A percentile compares a stretch with the other conserved stretches of the same genome.
phyloP scores from a whole-genome alignment of 1,139 yeast genomes.

The Kodamaea sp. region DNA sequence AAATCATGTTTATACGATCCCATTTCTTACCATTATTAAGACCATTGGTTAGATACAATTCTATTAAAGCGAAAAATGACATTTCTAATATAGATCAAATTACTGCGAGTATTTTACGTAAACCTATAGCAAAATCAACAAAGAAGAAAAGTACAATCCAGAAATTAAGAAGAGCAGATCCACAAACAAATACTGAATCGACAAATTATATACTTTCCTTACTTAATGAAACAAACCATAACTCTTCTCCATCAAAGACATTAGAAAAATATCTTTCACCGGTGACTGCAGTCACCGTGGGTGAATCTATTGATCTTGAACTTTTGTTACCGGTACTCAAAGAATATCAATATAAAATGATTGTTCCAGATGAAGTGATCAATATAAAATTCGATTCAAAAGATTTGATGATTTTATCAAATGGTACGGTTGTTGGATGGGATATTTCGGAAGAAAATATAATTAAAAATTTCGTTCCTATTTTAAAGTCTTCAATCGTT shows the following conservation, averaged over 20 bases:
- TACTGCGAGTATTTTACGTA: too few relatives aligned
- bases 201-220: constrained; percentile 26
- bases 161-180: constrained; percentile 26
- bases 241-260: constrained; percentile 20
- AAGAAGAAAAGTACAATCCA: constrained; percentile 26
- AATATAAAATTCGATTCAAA: constrained; percentile 29
- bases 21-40: background rate
- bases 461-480: constrained; percentile 49
- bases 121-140: background rate
- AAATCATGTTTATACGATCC: background rate
- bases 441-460: constrained; percentile 56
- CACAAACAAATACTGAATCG: constrained; percentile 19
- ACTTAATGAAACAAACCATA: constrained; percentile 22
- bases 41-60: constrained; percentile 1
- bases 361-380: constrained; percentile 75
- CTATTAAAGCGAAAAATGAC: background rate
- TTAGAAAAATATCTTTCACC: constrained; percentile 29
- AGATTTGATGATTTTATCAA: constrained; percentile 25
- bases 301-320: constrained; percentile 62
- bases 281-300: constrained; percentile 61
- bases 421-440: constrained; percentile 58
- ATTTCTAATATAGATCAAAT: background rate
- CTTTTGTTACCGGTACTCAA: constrained; percentile 32
- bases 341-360: constrained; percentile 32
- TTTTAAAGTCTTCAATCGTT: constrained; percentile 28